A percentile compares a stretch with the other conserved stretches of the same genome.
Conservation (phyloP, 495 filamentous ascomycete species). For the Lasiosphaeriaceae sp. region DNA sequence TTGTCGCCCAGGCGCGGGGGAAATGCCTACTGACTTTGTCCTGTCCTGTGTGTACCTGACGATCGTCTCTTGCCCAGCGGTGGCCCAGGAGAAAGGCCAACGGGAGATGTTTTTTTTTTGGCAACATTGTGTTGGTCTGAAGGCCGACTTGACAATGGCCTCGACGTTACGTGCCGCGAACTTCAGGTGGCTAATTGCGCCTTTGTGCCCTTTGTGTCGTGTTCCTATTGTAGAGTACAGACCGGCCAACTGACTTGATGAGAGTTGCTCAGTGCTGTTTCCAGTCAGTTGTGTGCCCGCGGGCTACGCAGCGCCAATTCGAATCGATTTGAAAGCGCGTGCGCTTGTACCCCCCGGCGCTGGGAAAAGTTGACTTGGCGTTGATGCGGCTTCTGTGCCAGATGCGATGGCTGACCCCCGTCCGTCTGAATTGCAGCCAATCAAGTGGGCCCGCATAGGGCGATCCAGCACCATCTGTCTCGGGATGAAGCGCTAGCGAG, state of each 20-base stretch:
- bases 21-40: no score
- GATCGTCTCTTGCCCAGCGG: no score
- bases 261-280: no score
- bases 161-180: neutral
- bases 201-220: no score
- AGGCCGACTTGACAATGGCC: no score
- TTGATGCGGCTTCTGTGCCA: conserved; percentile 35
- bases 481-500: conserved; percentile 37
- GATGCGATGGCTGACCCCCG: conserved; percentile 17
- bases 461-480: conserved; percentile 32
- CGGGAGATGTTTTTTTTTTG: neutral
- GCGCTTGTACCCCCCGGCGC: conserved; percentile 1
- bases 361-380: conserved; percentile 18
- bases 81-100: neutral
- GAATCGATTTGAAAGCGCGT: neutral
- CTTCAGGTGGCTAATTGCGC: neutral
- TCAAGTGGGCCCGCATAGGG: conserved; percentile 10
- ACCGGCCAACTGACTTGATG: no score
- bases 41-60: no score
- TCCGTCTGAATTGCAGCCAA: conserved; percentile 21
- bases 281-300: neutral
- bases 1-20: no score
- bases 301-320: neutral
- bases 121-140: no score
- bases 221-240: no score